phyloP scores from a whole-genome alignment of 345 rosid species.

The Gossypium raimondii region DNA sequence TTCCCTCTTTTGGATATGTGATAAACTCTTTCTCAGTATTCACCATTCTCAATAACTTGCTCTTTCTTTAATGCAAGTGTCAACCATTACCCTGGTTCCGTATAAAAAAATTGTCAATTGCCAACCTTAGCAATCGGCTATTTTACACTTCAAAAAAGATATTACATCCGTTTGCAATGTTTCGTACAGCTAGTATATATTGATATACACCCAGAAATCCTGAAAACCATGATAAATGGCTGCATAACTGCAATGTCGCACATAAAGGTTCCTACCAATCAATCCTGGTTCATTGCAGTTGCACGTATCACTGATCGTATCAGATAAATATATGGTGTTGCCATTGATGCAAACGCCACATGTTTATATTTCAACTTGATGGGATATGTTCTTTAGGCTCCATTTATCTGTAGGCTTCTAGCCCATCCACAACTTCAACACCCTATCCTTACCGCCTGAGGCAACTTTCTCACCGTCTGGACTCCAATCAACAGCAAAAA shows the following conservation, averaged over 20 bases:
- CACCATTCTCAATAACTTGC: too few species aligned
- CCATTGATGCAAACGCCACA: neutral
- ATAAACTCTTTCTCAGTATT: too few species aligned
- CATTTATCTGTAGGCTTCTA: conserved; percentile 21
- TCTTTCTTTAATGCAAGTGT: too few species aligned
- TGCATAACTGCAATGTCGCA: neutral
- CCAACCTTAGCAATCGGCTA: neutral
- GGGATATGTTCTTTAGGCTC: neutral
- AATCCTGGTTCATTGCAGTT: neutral
- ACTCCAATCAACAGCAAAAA: conserved; percentile 96
- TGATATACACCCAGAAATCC: neutral
- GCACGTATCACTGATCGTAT: neutral
- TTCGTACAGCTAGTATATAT: neutral
- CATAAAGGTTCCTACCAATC: neutral
- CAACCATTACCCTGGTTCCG: neutral
- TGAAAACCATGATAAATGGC: neutral
- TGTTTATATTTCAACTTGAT: neutral
- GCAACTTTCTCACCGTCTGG: conserved; percentile 99
- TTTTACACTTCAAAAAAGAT: neutral
- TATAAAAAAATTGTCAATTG: neutral
- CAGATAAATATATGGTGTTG: neutral
- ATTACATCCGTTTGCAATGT: neutral
- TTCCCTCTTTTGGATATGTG: too few species aligned
- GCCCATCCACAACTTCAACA: conserved; percentile 92
- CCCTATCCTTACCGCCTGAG: conserved; percentile 89